Evolutionary conservation across 768 basidiomycete genomes (phyloP).

Genomic region (Kwoniella botswanensis): DNA sequence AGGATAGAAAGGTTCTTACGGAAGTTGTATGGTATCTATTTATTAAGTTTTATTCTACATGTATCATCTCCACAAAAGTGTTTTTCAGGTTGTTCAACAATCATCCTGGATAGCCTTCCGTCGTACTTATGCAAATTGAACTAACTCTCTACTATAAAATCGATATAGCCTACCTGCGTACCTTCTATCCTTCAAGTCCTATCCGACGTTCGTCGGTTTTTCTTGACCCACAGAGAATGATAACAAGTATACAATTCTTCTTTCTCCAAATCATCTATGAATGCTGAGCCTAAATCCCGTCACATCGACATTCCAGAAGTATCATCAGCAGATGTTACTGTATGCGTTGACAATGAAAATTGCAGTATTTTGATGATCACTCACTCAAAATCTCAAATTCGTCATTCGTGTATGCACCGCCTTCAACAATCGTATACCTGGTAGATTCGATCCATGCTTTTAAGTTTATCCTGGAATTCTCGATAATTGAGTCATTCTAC

Average conservation of each 20-base stretch:
- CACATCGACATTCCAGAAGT: no score
- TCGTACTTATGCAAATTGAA: no score
- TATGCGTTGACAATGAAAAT: background rate
- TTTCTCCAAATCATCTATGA: background rate
- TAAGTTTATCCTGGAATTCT: conserved; percentile 6
- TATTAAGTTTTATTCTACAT: background rate
- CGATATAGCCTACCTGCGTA: background rate
- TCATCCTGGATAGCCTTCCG: no score
- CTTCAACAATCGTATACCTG: background rate
- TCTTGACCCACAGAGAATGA: conserved; percentile 8
- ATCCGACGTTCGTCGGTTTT: background rate
- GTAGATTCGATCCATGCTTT: conserved; percentile 11
- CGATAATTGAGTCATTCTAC: background rate
- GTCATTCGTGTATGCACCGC: background rate
- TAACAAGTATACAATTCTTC: conserved; percentile 10
- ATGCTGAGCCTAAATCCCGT: conserved; percentile 3
- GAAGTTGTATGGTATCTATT: background rate
- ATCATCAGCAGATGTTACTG: no score
- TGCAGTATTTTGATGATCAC: background rate
- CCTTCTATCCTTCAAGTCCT: background rate
- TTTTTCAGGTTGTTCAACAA: no score
- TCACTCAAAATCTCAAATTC: conserved; percentile 9
- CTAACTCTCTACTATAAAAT: no score
- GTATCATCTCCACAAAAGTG: background rate
- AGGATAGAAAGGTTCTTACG: no score